These are phyloP conservation scores for Lecanoromycetidae sp. DNA, from an alignment of 2,329 filamentous ascomycete genomes.

Conservation along the genomic window DNA sequence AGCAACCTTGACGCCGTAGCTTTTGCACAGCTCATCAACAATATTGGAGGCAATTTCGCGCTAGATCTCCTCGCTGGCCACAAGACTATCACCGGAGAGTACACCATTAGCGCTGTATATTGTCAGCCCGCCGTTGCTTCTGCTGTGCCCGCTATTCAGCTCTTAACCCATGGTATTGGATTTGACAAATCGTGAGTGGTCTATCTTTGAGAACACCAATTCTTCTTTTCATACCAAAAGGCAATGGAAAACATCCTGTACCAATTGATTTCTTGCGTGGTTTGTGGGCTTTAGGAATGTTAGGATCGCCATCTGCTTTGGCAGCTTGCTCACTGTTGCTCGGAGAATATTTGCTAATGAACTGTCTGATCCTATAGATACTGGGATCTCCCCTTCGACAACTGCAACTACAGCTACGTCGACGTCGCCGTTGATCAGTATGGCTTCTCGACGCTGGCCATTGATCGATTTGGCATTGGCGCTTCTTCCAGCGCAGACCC, in stretches of 20 bases:
- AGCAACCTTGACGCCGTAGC: constrained; percentile 47
- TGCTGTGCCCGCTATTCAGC: constrained; percentile 29
- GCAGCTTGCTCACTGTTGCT: too few relatives aligned
- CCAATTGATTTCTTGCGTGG: too few relatives aligned
- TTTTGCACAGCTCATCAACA: constrained; percentile 41
- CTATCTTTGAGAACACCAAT: constrained; percentile 4
- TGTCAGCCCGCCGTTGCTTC: constrained; percentile 42
- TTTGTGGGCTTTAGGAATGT: too few relatives aligned
- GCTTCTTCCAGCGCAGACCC: constrained; percentile 18
- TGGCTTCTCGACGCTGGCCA: constrained; percentile 18
- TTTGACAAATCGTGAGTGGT: constrained; percentile 37
- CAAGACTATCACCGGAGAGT: constrained; percentile 39
- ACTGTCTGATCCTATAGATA: constrained; percentile 6
- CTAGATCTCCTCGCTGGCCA: constrained; percentile 37
- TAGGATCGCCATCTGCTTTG: too few relatives aligned
- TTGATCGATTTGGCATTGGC: constrained; percentile 18
- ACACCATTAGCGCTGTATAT: constrained; percentile 49
- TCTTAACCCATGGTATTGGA: constrained; percentile 44
- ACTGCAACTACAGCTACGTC: constrained; percentile 48
- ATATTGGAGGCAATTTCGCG: constrained; percentile 41
- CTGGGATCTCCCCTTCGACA: constrained; percentile 16
- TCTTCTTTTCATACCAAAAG: background rate
- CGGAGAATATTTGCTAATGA: background rate
- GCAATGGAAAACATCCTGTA: too few relatives aligned
- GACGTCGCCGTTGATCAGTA: constrained; percentile 39